Conservation (phyloP, 257 asterid species). For the Scutellaria barbata region DNA sequence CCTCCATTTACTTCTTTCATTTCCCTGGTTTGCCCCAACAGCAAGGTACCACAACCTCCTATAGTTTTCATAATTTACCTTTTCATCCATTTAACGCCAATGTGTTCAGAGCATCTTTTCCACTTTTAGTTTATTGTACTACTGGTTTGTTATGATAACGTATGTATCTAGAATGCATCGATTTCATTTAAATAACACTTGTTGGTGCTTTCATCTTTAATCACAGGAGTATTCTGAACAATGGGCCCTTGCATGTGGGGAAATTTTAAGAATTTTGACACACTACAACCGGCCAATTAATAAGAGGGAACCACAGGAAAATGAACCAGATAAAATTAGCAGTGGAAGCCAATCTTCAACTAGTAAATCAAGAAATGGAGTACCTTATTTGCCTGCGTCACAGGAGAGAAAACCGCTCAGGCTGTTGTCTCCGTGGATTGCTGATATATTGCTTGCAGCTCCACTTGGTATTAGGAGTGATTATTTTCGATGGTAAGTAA, state of each 20-base stretch:
- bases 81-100: background rate
- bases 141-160: background rate
- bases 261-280: conserved; percentile 76
- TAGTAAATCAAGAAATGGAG: conserved; percentile 50
- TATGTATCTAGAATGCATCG: background rate
- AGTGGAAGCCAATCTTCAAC: conserved; percentile 64
- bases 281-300: conserved; percentile 82
- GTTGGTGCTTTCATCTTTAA: conserved; percentile 27
- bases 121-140: background rate
- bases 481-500: conserved; percentile 84
- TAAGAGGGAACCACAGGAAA: conserved; percentile 57
- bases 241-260: conserved; percentile 93
- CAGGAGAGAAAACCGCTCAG: conserved; percentile 71
- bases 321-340: conserved; percentile 60
- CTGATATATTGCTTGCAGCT: conserved; percentile 82
- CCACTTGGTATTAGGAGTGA: conserved; percentile 79
- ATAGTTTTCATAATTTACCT: conserved; percentile 4
- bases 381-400: conserved; percentile 45
- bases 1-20: conserved; percentile 88
- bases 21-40: conserved; percentile 71
- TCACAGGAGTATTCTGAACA: conserved; percentile 78
- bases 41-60: conserved; percentile 54
- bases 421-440: conserved; percentile 86
- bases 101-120: conserved; percentile 2
- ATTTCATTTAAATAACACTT: background rate